phyloP scores from a whole-genome alignment of 2,329 filamentous ascomycete species.

The Calonectria honghensis region DNA sequence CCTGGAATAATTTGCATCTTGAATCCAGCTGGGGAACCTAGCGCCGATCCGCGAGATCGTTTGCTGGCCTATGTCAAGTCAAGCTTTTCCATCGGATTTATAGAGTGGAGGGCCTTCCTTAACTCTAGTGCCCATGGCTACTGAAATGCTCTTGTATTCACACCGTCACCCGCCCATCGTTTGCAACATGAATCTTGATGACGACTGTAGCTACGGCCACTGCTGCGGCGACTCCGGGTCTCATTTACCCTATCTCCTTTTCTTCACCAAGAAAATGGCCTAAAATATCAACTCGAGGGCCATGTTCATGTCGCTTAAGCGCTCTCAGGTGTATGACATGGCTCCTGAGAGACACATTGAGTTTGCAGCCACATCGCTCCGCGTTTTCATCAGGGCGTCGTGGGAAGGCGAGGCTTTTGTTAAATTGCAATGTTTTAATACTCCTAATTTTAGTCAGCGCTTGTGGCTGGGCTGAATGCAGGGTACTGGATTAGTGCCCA shows the following conservation, averaged over 20 bases:
- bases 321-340: neutral
- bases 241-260: neutral
- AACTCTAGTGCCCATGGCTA: neutral
- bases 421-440: slow-evolving; percentile 1
- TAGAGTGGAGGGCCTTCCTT: neutral
- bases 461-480: slow-evolving; percentile 12
- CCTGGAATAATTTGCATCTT: neutral
- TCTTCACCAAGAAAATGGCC: neutral
- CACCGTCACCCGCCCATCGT: too few relatives aligned
- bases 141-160: too few relatives aligned
- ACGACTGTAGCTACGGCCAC: neutral
- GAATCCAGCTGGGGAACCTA: neutral
- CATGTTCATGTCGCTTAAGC: neutral
- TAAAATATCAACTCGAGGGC: neutral
- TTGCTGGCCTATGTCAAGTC: neutral
- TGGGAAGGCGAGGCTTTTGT: neutral
- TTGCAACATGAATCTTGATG: neutral
- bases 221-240: neutral
- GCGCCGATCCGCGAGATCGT: neutral
- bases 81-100: neutral
- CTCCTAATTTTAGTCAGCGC: neutral
- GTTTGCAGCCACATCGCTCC: neutral
- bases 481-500: neutral
- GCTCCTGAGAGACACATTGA: neutral
- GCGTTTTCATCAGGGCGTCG: slow-evolving; percentile 3